Evolutionary conservation across 768 basidiomycete species (phyloP), one percentile per base, ranked within the genome.

Genomic region (Galerina sulciceps): DNA sequence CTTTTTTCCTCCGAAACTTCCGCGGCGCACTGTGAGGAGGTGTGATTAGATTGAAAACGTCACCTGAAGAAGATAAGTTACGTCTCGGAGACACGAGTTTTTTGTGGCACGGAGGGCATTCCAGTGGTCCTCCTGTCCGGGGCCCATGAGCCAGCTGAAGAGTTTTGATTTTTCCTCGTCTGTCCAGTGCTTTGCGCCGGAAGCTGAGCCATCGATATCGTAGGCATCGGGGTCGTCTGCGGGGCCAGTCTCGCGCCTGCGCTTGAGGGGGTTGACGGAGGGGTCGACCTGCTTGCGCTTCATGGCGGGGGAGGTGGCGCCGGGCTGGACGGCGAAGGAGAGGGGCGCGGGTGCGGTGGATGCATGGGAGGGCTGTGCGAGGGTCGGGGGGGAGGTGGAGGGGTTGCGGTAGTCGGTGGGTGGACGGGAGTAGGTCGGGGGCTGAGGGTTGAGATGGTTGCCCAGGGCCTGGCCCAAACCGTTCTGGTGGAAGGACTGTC

Each of bases 181-280:
- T 0, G 89, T 89, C 90, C 90, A 93, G 65, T 93, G 90, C 64
- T 91, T 91, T 1, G 90, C 87, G 22, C 90, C 90, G 59, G 84
- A 82, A 4, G 75, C 80, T 9, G 71, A 69, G 53, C 80, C 77
- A 50, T 82, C 81, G 31, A 79, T 69, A 64, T 85, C 83, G 60
- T 76, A 81, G 43, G 63, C 65, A 50, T 79, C 75, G 6, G 62
- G 54, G 18, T 81, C 79, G 43, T 75, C 64, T 34, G 59, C 57
- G 45, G 31, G 42, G 53, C 77, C 79, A n/a, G 69, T 65, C 37
- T 80, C 80, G 43, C 81, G 73, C 36, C 82, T 77, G 44, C 83
- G 78, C 73, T 83, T 84, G 62, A 72, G 71, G 26, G 73, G 61
- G 50, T 54, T 69, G 26, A 49, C 75, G 65, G 40, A 43, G 44